Percentiles rank a stretch among this genome's conserved stretches.
phyloP scores from a whole-genome alignment of 345 rosid genomes.

The Erodium maritimum region DNA sequence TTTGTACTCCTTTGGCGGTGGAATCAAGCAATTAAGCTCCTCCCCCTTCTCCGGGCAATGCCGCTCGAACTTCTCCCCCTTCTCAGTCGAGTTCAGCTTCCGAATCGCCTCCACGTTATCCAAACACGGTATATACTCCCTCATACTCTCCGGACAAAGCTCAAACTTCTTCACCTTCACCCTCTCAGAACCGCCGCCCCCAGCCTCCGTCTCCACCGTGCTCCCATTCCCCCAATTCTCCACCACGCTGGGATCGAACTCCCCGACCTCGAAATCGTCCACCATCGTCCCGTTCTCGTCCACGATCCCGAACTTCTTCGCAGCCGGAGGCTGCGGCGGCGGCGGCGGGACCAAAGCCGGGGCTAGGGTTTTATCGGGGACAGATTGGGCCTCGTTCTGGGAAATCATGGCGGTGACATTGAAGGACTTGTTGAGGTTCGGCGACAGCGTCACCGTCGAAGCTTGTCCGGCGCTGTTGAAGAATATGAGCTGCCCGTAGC shows the following conservation, averaged over 20 bases:
- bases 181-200: conserved; percentile 13
- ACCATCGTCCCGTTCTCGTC: conserved; percentile 79
- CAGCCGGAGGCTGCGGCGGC: conserved; percentile 26
- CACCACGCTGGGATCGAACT: conserved; percentile 51
- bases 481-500: conserved; percentile 59
- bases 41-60: conserved; percentile 60
- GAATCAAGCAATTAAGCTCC: conserved; percentile 68
- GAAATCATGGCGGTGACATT: conserved; percentile 36
- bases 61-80: conserved; percentile 72
- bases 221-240: conserved; percentile 38
- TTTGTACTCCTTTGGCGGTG: conserved; percentile 66
- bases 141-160: conserved; percentile 47
- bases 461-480: conserved; percentile 31
- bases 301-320: conserved; percentile 51
- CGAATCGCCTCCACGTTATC: conserved; percentile 64
- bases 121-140: conserved; percentile 81
- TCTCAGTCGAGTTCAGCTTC: conserved; percentile 54
- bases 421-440: conserved; percentile 36
- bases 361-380: conserved; percentile 4
- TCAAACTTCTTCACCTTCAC: conserved; percentile 26
- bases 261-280: conserved; percentile 68
- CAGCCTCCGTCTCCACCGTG: conserved; percentile 7
- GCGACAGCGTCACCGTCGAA: conserved; percentile 40
- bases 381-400: conserved; percentile 13
- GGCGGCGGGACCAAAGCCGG: conserved; percentile 3